Evolutionary conservation across 805 yeast species (phyloP).

Genomic region (Metschnikowia peoriensis): DNA sequence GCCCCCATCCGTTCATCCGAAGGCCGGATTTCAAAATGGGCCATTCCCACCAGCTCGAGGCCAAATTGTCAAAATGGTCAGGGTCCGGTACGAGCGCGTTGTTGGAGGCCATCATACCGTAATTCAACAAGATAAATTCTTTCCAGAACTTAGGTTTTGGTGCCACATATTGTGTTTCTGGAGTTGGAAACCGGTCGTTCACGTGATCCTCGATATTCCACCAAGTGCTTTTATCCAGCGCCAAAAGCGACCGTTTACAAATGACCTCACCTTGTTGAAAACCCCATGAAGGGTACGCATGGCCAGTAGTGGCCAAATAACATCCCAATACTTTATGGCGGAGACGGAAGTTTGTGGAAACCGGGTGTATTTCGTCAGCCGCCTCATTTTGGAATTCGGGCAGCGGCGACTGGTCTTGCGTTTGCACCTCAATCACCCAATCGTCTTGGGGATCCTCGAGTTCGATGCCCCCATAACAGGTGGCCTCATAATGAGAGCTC

Average conservation of each 20-base stretch:
- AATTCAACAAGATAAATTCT: slow-evolving; percentile 70
- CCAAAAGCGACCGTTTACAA: slow-evolving; percentile 53
- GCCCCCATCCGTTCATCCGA: slow-evolving; percentile 73
- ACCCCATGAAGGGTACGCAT: slow-evolving; percentile 76
- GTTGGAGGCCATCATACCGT: slow-evolving; percentile 87
- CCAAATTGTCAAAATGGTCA: slow-evolving; percentile 69
- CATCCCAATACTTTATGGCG: slow-evolving; percentile 64
- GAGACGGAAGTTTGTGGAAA: slow-evolving; percentile 70
- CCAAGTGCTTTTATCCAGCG: slow-evolving; percentile 64
- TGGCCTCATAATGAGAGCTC: slow-evolving; percentile 70
- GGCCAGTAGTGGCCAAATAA: slow-evolving; percentile 73
- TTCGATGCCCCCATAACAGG: slow-evolving; percentile 76
- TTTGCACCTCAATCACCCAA: slow-evolving; percentile 84
- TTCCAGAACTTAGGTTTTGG: slow-evolving; percentile 70
- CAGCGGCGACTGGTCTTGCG: slow-evolving; percentile 48
- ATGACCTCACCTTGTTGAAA: slow-evolving; percentile 79
- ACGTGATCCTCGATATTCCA: slow-evolving; percentile 78
- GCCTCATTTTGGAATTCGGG: slow-evolving; percentile 48
- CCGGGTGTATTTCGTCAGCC: slow-evolving; percentile 58
- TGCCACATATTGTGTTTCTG: slow-evolving; percentile 31
- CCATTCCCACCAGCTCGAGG: slow-evolving; percentile 86
- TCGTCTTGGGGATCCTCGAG: slow-evolving; percentile 81
- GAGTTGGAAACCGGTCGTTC: slow-evolving; percentile 45
- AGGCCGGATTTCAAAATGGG: slow-evolving; percentile 76
- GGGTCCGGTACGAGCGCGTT: slow-evolving; percentile 77